A percentile compares a stretch with the other conserved stretches of the same genome.
Evolutionary conservation across 495 filamentous ascomycete species (phyloP).

Genomic region (Niebla homalea): DNA sequence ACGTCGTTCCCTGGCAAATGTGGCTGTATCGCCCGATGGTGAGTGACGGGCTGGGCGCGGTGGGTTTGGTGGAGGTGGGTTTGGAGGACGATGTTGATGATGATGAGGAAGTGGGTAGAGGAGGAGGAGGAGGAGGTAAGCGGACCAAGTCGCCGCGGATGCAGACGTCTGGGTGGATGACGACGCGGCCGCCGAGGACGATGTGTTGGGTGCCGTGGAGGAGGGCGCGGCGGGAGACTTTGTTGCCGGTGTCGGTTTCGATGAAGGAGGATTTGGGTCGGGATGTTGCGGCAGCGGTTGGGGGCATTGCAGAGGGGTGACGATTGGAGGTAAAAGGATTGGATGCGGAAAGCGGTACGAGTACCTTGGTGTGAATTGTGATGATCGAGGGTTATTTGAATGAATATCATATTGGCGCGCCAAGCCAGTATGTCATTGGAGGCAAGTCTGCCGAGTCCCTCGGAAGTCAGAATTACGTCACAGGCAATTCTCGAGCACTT

Average conservation of each 20-base stretch:
- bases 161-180: slow-evolving; percentile 81
- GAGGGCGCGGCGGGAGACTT: slow-evolving; percentile 80
- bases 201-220: slow-evolving; percentile 94
- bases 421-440: too few species aligned
- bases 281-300: slow-evolving; percentile 31
- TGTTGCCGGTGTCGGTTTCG: slow-evolving; percentile 80
- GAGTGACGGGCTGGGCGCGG: slow-evolving; percentile 37
- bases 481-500: too few species aligned
- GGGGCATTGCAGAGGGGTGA: slow-evolving; percentile 22
- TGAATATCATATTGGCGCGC: too few species aligned
- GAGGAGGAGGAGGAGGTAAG: slow-evolving; percentile 27
- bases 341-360: too few species aligned
- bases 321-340: neutral
- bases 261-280: slow-evolving; percentile 28
- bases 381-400: too few species aligned
- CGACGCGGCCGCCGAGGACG: slow-evolving; percentile 88
- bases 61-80: slow-evolving; percentile 15
- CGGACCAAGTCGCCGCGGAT: slow-evolving; percentile 84
- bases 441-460: too few species aligned
- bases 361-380: too few species aligned
- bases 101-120: slow-evolving; percentile 15
- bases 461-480: too few species aligned
- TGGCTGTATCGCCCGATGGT: slow-evolving; percentile 82
- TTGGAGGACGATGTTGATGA: slow-evolving; percentile 19
- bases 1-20: slow-evolving; percentile 54